These are phyloP conservation scores for Elsinoe necatrix DNA, from an alignment of 2,329 filamentous ascomycete species.

Conservation along the genomic window DNA sequence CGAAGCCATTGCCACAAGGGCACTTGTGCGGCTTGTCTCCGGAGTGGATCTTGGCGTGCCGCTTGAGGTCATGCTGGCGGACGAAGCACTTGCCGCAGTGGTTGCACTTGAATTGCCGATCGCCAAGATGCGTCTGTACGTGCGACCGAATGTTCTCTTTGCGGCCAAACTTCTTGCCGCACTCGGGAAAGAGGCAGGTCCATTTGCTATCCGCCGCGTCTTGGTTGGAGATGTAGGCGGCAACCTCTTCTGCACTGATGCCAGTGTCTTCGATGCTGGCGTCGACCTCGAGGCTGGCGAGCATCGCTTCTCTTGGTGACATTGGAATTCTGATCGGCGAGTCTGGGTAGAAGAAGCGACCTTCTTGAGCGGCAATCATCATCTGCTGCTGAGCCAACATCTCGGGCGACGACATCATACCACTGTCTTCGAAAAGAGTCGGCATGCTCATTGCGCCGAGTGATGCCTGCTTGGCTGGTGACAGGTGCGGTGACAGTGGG, in stretches of 20 bases:
- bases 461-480: constrained; percentile 28
- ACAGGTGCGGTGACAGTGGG: constrained; percentile 37
- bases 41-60: constrained; percentile 94
- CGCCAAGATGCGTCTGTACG: constrained; percentile 94
- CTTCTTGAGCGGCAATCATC: constrained; percentile 14
- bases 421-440: constrained; percentile 29
- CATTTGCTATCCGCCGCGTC: constrained; percentile 37
- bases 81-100: constrained; percentile 94
- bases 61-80: constrained; percentile 91
- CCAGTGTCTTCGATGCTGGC: constrained; percentile 68
- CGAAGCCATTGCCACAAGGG: constrained; percentile 89
- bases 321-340: constrained; percentile 19
- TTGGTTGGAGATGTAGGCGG: constrained; percentile 42
- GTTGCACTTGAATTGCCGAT: constrained; percentile 89
- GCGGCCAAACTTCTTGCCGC: constrained; percentile 84
- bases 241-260: constrained; percentile 69
- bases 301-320: constrained; percentile 33
- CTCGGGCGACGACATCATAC: constrained; percentile 29
- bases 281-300: constrained; percentile 47
- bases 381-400: constrained; percentile 17
- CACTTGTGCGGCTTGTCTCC: constrained; percentile 93
- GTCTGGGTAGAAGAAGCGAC: constrained; percentile 19
- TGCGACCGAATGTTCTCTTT: constrained; percentile 99
- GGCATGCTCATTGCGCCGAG: constrained; percentile 29
- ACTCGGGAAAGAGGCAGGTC: constrained; percentile 53